Percentiles rank a stretch among this genome's conserved stretches.
These are phyloP conservation scores for Epichloe sylvatica DNA, from an alignment of 2,329 filamentous ascomycete species.

Conservation along the genomic window DNA sequence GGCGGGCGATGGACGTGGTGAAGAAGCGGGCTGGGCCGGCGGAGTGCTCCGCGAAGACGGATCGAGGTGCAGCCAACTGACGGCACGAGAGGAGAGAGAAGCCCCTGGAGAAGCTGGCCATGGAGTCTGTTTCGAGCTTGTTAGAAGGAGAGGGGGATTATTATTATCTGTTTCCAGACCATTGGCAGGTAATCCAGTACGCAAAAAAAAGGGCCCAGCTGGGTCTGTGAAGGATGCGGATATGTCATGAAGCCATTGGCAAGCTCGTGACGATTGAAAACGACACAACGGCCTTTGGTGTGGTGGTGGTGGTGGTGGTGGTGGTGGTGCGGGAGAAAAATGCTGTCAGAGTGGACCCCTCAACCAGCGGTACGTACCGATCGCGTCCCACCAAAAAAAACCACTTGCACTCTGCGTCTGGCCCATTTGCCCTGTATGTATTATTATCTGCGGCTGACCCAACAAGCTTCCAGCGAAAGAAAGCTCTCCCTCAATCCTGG, in stretches of 20 bases:
- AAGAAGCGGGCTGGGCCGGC: slow-evolving; percentile 15
- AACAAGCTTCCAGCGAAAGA: slow-evolving; percentile 16
- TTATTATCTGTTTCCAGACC: background rate
- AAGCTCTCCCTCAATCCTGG: background rate
- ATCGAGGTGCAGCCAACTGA: slow-evolving; percentile 10
- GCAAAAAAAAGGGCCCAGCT: background rate
- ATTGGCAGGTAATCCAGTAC: background rate
- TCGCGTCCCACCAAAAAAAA: slow-evolving; percentile 18
- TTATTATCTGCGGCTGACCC: slow-evolving; percentile 17
- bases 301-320: too few species aligned
- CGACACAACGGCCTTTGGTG: background rate
- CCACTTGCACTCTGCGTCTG: slow-evolving; percentile 10
- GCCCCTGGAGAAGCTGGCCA: slow-evolving; percentile 20
- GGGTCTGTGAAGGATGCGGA: background rate
- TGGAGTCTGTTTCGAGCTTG: slow-evolving; percentile 4
- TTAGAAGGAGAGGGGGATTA: background rate
- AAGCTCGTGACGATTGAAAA: background rate
- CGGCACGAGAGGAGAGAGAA: slow-evolving; percentile 15
- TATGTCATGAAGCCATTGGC: background rate
- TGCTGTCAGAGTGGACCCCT: background rate
- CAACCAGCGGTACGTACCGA: slow-evolving; percentile 5
- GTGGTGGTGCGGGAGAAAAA: background rate
- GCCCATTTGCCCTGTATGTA: slow-evolving; percentile 11
- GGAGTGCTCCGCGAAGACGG: slow-evolving; percentile 10
- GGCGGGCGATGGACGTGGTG: slow-evolving; percentile 14